Evolutionary conservation across 495 filamentous ascomycete genomes (phyloP).

Genomic region (Aspergillus mulundensis): DNA sequence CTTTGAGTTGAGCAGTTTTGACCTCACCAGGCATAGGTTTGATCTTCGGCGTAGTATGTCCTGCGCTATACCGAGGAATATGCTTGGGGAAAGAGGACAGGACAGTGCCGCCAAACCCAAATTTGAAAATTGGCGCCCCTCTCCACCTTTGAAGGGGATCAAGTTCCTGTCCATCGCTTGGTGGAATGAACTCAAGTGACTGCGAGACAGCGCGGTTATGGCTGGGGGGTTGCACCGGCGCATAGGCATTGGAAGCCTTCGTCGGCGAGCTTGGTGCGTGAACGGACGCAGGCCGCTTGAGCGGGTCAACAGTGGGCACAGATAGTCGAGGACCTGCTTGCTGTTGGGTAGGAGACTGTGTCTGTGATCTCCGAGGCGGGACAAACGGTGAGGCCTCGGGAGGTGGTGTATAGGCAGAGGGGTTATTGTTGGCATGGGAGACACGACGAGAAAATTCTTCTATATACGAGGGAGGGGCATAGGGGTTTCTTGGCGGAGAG

Average conservation of each 20-base stretch:
- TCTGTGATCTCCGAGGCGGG: constrained; percentile 72
- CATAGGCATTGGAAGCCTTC: constrained; percentile 34
- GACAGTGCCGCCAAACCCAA: constrained; percentile 81
- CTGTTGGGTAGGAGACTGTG: constrained; percentile 71
- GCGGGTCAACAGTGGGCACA: constrained; percentile 47
- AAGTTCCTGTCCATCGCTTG: constrained; percentile 72
- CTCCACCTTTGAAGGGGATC: constrained; percentile 87
- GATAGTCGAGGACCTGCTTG: constrained; percentile 48
- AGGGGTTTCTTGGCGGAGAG: constrained; percentile 32
- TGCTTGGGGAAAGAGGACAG: constrained; percentile 86
- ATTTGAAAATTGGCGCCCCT: constrained; percentile 78
- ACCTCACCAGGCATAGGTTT: constrained; percentile 83
- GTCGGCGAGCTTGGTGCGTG: constrained; percentile 52
- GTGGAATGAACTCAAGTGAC: constrained; percentile 53
- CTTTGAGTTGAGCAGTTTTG: constrained; percentile 65
- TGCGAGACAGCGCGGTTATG: constrained; percentile 38
- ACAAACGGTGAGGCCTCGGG: constrained; percentile 29
- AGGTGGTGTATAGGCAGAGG: constrained; percentile 25
- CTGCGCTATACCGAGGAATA: constrained; percentile 78
- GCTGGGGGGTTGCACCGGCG: constrained; percentile 24
- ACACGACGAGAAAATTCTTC: constrained; percentile 50
- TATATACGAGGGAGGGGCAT: constrained; percentile 45
- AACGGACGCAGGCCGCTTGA: constrained; percentile 67
- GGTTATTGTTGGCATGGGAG: constrained; percentile 39
- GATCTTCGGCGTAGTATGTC: constrained; percentile 66